Conservation (phyloP, 2,329 filamentous ascomycete genomes). For the Aspergillus viridinutans region DNA sequence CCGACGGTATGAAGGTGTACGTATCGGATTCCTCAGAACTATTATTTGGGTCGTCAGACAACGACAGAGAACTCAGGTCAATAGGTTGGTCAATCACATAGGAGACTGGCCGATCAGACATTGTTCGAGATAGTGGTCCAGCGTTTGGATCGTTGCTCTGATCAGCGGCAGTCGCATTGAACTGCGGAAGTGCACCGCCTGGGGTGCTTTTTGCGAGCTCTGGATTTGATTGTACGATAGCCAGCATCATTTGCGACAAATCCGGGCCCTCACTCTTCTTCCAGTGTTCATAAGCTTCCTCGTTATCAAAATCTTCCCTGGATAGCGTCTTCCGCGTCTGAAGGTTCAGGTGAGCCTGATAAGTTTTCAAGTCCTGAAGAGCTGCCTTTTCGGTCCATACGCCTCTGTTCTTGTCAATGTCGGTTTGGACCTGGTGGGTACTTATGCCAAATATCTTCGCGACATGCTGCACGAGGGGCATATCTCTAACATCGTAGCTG, state of each 20-base stretch:
- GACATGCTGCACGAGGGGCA: conserved; percentile 86
- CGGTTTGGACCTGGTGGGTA: conserved; percentile 74
- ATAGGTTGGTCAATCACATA: conserved; percentile 64
- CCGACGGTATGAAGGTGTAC: conserved; percentile 86
- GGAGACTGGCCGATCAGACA: conserved; percentile 46
- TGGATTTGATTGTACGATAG: conserved; percentile 80
- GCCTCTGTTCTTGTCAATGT: conserved; percentile 76
- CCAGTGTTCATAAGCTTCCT: conserved; percentile 86
- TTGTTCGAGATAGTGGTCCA: conserved; percentile 44
- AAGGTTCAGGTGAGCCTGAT: conserved; percentile 82
- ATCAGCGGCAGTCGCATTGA: conserved; percentile 43
- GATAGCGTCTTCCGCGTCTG: conserved; percentile 72
- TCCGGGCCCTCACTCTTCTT: conserved; percentile 84
- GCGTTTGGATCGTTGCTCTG: conserved; percentile 39
- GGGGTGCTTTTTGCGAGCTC: conserved; percentile 75
- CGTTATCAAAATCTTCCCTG: conserved; percentile 81
- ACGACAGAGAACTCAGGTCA: conserved; percentile 55
- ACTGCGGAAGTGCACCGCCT: conserved; percentile 54
- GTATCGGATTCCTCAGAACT: conserved; percentile 48
- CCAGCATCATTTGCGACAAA: conserved; percentile 87
- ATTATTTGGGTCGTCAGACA: conserved; percentile 47
- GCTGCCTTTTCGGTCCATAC: conserved; percentile 91
- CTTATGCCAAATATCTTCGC: conserved; percentile 79
- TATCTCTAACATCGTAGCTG: conserved; percentile 92
- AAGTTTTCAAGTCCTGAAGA: conserved; percentile 84